Percentiles rank a stretch among this genome's conserved stretches.
Conservation (phyloP, 2,329 filamentous ascomycete species). For the Metarhizium album region DNA sequence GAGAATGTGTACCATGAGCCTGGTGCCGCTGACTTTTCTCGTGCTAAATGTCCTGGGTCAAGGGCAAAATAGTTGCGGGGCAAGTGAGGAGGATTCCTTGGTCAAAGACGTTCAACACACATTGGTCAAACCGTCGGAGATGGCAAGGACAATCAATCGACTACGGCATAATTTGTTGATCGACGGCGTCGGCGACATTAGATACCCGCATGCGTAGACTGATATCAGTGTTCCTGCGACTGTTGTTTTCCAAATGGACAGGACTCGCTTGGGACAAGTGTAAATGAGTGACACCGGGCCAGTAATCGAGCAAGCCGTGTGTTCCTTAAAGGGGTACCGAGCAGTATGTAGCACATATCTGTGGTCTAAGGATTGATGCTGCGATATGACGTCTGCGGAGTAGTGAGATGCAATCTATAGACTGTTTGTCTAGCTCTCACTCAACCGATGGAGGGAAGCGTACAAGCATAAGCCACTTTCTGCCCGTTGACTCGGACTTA, state of each 20-base stretch:
- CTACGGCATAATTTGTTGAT: neutral
- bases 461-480: neutral
- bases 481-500: neutral
- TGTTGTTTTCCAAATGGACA: neutral
- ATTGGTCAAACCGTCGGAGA: neutral
- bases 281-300: neutral
- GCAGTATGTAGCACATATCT: neutral
- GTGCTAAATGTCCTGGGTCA: neutral
- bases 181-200: neutral
- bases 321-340: neutral
- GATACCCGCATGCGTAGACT: neutral
- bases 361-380: neutral
- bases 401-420: neutral
- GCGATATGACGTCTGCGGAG: neutral
- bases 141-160: neutral
- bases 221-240: neutral
- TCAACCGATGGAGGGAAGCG: neutral
- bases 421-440: neutral
- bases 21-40: neutral
- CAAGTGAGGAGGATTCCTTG: neutral
- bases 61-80: neutral
- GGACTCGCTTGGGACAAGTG: neutral
- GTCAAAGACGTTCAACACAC: neutral
- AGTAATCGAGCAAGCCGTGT: neutral
- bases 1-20: neutral